These are phyloP conservation scores for Rhodotorula sp. DNA, from an alignment of 1,284 basidiomycete species.

Conservation along the genomic window DNA sequence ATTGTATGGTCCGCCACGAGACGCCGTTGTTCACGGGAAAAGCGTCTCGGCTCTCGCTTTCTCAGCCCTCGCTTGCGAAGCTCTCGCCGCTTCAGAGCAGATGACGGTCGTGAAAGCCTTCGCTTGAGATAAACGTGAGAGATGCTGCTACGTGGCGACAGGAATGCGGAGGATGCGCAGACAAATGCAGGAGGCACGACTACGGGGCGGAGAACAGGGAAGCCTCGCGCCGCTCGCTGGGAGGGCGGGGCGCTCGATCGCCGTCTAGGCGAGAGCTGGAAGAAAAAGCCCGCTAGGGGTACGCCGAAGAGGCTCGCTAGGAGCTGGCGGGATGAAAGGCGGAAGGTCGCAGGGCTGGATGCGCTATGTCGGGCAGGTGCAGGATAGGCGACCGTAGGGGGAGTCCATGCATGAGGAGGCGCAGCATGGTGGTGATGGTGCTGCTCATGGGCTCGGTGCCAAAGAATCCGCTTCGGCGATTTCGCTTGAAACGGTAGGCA, in stretches of 20 bases:
- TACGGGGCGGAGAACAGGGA: background rate
- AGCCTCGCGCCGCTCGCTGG: background rate
- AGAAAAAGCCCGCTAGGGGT: too few species aligned
- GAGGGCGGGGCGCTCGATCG: background rate
- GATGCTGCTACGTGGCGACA: too few species aligned
- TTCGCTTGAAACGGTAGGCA: background rate
- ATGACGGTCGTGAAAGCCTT: background rate
- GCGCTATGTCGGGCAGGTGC: background rate
- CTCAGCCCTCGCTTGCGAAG: too few species aligned
- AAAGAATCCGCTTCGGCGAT: too few species aligned
- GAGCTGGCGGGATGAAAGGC: background rate
- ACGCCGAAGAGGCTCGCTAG: background rate
- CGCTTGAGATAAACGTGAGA: background rate
- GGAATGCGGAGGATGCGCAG: background rate
- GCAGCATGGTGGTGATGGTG: too few species aligned
- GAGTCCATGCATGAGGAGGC: too few species aligned
- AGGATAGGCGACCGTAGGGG: background rate
- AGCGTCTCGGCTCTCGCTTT: too few species aligned
- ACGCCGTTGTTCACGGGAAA: too few species aligned
- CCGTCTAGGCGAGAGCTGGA: background rate
- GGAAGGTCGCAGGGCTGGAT: too few species aligned
- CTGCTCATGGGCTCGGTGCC: too few species aligned
- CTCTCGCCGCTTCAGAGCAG: too few species aligned
- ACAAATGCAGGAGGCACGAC: background rate
- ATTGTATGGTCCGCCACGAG: background rate